Conservation (phyloP, 192 early-diverging fungal genomes). For the Spinellus fusiger region DNA sequence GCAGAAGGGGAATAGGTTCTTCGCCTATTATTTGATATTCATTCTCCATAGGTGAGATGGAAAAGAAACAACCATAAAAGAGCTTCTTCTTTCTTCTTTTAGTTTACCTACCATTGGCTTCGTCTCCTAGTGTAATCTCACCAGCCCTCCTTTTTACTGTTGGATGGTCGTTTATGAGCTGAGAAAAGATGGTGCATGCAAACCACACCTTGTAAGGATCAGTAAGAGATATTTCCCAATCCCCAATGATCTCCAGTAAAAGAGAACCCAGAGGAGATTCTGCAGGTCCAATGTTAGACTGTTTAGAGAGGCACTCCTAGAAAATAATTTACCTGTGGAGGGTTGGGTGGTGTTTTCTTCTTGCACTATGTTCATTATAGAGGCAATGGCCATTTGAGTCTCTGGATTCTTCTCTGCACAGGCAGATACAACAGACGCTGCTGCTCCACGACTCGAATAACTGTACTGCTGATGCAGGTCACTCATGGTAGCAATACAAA, state of each 20-base stretch:
- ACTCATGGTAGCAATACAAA: conserved; percentile 67
- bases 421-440: conserved; percentile 76
- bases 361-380: conserved; percentile 78
- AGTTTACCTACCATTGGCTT: conserved; percentile 56
- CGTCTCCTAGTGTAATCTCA: conserved; percentile 69
- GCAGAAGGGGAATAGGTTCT: conserved; percentile 82
- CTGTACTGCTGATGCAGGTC: conserved; percentile 45
- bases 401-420: conserved; percentile 82
- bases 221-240: conserved; percentile 59
- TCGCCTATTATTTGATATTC: conserved; percentile 32
- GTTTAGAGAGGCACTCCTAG: neutral
- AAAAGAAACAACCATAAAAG: neutral
- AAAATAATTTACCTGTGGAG: conserved; percentile 35
- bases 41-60: neutral
- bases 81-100: no score
- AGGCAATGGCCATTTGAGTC: conserved; percentile 79
- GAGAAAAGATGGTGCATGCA: conserved; percentile 75
- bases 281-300: conserved; percentile 7
- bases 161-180: conserved; percentile 67
- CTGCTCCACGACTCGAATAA: conserved; percentile 74
- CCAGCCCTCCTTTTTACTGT: conserved; percentile 75
- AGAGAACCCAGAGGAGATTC: conserved; percentile 86
- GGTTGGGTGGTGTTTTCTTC: conserved; percentile 59
- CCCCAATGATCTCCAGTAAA: conserved; percentile 72
- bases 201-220: conserved; percentile 92